These are phyloP conservation scores for Hypoxylon fuscum DNA, from an alignment of 495 filamentous ascomycete genomes.

Conservation along the genomic window DNA sequence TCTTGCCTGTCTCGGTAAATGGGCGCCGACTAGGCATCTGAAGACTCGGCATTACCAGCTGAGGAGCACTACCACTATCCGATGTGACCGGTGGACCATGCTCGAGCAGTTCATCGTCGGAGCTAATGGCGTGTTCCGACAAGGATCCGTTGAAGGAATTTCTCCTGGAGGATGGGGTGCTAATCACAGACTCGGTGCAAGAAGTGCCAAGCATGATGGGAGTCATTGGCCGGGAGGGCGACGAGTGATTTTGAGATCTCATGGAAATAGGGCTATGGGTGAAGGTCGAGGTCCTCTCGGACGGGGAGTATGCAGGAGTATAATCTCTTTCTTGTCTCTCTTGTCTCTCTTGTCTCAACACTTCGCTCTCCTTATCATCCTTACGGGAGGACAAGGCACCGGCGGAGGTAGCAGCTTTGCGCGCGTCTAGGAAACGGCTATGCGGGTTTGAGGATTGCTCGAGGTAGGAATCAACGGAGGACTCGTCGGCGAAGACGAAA, in stretches of 20 bases:
- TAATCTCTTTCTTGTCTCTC: constrained; percentile 34
- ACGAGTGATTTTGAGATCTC: constrained; percentile 39
- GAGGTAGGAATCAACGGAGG: constrained; percentile 55
- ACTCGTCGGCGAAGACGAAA: constrained; percentile 65
- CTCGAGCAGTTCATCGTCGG: constrained; percentile 60
- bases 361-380: constrained; percentile 30
- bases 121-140: constrained; percentile 62
- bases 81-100: constrained; percentile 44
- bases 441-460: constrained; percentile 43
- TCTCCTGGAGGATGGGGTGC: constrained; percentile 63
- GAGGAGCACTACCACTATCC: constrained; percentile 71
- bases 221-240: constrained; percentile 62
- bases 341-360: constrained; percentile 27
- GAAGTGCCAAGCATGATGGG: constrained; percentile 62
- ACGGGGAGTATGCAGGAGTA: constrained; percentile 25
- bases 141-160: constrained; percentile 60
- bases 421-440: constrained; percentile 46
- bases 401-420: constrained; percentile 37
- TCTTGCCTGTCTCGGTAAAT: constrained; percentile 87
- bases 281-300: constrained; percentile 31
- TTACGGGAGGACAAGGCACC: constrained; percentile 18
- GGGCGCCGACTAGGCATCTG: constrained; percentile 92
- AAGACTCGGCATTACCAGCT: constrained; percentile 97
- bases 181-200: constrained; percentile 56
- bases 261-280: constrained; percentile 45